Percentiles rank a stretch among this genome's conserved stretches.
phyloP scores from a whole-genome alignment of 2,329 filamentous ascomycete species.

The Paracamarosporium sp. region DNA sequence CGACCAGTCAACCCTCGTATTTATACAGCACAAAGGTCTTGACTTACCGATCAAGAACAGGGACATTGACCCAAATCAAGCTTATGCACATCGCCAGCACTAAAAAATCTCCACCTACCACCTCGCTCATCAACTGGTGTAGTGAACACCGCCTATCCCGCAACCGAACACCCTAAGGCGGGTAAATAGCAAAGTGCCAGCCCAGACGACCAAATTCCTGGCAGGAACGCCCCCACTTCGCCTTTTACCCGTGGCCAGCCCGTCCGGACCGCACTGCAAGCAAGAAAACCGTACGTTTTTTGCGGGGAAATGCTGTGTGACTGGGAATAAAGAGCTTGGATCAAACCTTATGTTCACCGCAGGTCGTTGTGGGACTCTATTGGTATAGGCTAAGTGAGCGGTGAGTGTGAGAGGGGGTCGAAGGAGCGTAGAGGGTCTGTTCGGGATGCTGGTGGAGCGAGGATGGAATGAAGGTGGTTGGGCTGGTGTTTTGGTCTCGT shows the following conservation, averaged over 20 bases:
- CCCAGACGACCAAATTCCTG: not conserved
- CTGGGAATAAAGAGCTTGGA: not conserved
- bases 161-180: not conserved
- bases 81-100: not conserved
- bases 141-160: not conserved
- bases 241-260: not conserved
- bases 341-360: conserved; percentile 4
- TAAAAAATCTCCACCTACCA: not conserved
- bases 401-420: not conserved
- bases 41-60: not conserved
- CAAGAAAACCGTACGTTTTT: not conserved
- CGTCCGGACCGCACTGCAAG: not conserved
- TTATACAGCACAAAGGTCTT: no score
- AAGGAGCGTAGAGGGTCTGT: no score
- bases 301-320: conserved; percentile 3
- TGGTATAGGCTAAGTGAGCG: not conserved
- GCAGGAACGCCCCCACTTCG: not conserved
- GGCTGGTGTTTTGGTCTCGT: no score
- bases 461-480: no score
- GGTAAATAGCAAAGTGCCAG: not conserved
- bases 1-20: not conserved
- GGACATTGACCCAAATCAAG: not conserved
- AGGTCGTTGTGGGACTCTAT: not conserved
- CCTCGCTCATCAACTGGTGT: not conserved
- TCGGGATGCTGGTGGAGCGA: no score